Evolutionary conservation across 2,329 filamentous ascomycete genomes (phyloP).

Genomic region (Xylaria sp.): DNA sequence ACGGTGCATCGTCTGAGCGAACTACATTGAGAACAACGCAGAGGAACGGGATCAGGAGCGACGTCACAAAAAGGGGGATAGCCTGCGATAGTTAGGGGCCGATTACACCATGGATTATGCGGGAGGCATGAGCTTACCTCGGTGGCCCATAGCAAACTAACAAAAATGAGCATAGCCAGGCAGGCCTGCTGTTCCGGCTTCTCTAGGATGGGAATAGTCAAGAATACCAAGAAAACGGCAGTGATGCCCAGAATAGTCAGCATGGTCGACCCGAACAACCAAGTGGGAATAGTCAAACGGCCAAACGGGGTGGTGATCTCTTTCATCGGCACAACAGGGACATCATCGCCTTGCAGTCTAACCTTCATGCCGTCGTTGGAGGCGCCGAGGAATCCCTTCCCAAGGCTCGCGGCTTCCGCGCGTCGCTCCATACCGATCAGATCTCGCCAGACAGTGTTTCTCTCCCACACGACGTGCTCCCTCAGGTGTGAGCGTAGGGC

Average conservation of each 20-base stretch:
- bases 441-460: slow-evolving; percentile 98
- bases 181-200: slow-evolving; percentile 95
- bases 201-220: slow-evolving; percentile 84
- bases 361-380: slow-evolving; percentile 74
- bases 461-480: slow-evolving; percentile 98
- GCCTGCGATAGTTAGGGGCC: slow-evolving; percentile 62
- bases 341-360: slow-evolving; percentile 86
- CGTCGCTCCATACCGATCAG: slow-evolving; percentile 98
- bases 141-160: slow-evolving; percentile 95
- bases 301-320: slow-evolving; percentile 84
- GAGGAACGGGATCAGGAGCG: slow-evolving; percentile 90
- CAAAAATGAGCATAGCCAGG: slow-evolving; percentile 90
- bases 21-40: slow-evolving; percentile 89
- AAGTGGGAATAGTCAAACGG: slow-evolving; percentile 77
- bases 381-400: slow-evolving; percentile 82
- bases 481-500: slow-evolving; percentile 90
- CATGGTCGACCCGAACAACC: slow-evolving; percentile 86
- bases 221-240: slow-evolving; percentile 76
- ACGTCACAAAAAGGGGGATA: slow-evolving; percentile 96
- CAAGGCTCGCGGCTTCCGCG: slow-evolving; percentile 91
- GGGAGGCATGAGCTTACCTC: slow-evolving; percentile 68
- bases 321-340: slow-evolving; percentile 68
- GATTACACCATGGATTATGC: background rate
- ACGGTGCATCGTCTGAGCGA: slow-evolving; percentile 74
- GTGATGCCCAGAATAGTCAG: slow-evolving; percentile 78